Conservation (phyloP, 225 moss, liverwort and hornwort species). For the Ulota crispa region DNA sequence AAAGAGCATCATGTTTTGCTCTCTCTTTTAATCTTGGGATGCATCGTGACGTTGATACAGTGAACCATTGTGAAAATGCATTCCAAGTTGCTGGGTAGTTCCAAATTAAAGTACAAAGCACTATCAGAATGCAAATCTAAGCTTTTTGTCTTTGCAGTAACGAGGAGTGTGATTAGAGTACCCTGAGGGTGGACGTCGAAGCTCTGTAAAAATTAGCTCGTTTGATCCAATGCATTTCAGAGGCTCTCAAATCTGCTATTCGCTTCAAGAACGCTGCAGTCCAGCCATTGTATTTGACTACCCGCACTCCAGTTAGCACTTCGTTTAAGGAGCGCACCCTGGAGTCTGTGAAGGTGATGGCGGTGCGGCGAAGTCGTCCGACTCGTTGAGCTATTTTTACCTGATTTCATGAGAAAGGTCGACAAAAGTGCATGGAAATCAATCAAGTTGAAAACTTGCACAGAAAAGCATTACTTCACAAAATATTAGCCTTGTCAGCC, state of each 20-base stretch:
- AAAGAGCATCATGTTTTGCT: not conserved
- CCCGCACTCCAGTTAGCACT: conserved; percentile 76
- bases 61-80: not conserved
- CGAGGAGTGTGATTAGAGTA: conserved; percentile 1
- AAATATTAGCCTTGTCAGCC: too few species aligned
- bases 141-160: not conserved
- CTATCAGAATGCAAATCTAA: not conserved
- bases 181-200: conserved; percentile 58
- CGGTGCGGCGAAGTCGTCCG: conserved; percentile 52
- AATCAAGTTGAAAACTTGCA: not conserved
- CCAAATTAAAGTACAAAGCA: not conserved
- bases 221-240: conserved; percentile 72
- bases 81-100: not conserved
- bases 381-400: conserved; percentile 51
- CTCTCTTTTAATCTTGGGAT: not conserved
- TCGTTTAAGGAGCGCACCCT: conserved; percentile 73
- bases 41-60: not conserved
- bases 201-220: conserved; percentile 58
- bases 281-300: conserved; percentile 98
- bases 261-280: conserved; percentile 76
- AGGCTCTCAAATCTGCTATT: conserved; percentile 54
- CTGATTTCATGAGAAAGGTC: conserved; percentile 24
- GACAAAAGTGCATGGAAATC: conserved; percentile 18
- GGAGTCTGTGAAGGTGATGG: conserved; percentile 74
- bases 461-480: not conserved